Conservation (phyloP, 257 asterid genomes). For the Nicotiana knightiana region DNA sequence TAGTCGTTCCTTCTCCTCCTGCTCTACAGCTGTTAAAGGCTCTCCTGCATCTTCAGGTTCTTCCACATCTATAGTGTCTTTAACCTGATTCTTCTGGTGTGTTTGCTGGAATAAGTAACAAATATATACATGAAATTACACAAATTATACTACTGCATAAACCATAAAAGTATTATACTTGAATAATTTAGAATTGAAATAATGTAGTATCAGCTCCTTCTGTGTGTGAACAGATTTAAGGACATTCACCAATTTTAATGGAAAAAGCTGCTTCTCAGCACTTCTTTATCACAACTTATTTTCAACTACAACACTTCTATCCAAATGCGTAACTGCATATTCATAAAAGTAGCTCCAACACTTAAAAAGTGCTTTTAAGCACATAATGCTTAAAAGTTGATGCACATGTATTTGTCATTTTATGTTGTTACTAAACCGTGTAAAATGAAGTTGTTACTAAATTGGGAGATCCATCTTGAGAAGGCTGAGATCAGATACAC, state of each 20-base stretch:
- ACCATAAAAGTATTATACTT: no score
- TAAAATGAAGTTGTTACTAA: background rate
- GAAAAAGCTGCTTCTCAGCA: no score
- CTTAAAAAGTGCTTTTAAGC: no score
- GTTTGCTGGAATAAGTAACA: constrained; percentile 42
- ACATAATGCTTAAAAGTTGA: background rate
- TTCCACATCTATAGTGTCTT: constrained; percentile 86
- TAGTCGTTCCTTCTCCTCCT: constrained; percentile 83
- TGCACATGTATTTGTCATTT: background rate
- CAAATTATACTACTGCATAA: no score
- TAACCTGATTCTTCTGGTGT: constrained; percentile 75
- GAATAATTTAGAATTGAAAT: no score
- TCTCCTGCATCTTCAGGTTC: constrained; percentile 95
- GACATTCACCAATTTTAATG: no score
- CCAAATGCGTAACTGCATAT: no score
- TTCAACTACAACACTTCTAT: no score
- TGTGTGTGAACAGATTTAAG: no score
- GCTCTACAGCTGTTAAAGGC: constrained; percentile 96
- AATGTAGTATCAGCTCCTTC: no score
- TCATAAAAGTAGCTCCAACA: no score
- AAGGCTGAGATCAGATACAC: background rate
- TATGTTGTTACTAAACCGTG: background rate
- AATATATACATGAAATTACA: background rate
- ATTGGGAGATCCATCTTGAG: background rate
- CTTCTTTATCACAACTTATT: no score